Conservation (phyloP, 1,284 basidiomycete species). For the Fomitopsis schrenkii region DNA sequence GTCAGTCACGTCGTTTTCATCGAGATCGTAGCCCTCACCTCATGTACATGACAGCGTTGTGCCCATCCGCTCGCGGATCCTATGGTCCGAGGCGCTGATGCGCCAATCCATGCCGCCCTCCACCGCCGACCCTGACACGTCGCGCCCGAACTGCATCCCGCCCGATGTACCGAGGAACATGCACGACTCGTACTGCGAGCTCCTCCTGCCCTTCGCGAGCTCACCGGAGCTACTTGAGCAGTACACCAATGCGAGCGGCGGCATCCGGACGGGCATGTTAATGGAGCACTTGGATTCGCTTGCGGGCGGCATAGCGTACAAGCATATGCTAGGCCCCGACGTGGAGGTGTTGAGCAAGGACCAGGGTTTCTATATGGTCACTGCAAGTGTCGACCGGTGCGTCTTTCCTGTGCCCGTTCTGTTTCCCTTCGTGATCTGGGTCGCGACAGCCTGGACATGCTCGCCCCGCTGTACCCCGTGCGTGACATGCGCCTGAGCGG, state of each 20-base stretch:
- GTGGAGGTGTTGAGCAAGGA: constrained; percentile 51
- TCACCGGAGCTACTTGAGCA: constrained; percentile 55
- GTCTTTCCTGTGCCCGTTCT: constrained; percentile 16
- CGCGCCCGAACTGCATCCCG: constrained; percentile 13
- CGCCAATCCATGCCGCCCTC: constrained; percentile 28
- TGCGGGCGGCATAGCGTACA: constrained; percentile 80
- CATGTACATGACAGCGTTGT: constrained; percentile 7
- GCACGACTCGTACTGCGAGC: constrained; percentile 68
- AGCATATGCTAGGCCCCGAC: constrained; percentile 67
- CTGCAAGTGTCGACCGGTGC: constrained; percentile 76
- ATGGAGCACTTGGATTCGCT: constrained; percentile 80
- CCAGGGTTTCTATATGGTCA: constrained; percentile 77
- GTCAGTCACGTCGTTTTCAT: constrained; percentile 31
- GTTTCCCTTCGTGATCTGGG: neutral
- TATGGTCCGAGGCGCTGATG: constrained; percentile 56
- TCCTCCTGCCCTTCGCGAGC: constrained; percentile 58
- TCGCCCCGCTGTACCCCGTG: constrained; percentile 50
- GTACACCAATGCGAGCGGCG: constrained; percentile 67
- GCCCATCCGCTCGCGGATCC: constrained; percentile 23
- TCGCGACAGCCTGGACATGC: constrained; percentile 54
- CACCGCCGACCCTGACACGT: constrained; percentile 9
- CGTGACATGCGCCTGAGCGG: constrained; percentile 73
- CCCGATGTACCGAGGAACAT: constrained; percentile 45
- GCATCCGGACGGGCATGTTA: constrained; percentile 66
- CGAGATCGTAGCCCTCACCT: neutral